phyloP scores from a whole-genome alignment of 805 yeast species.

The Saccharomycopsis oosterbeekiorum region DNA sequence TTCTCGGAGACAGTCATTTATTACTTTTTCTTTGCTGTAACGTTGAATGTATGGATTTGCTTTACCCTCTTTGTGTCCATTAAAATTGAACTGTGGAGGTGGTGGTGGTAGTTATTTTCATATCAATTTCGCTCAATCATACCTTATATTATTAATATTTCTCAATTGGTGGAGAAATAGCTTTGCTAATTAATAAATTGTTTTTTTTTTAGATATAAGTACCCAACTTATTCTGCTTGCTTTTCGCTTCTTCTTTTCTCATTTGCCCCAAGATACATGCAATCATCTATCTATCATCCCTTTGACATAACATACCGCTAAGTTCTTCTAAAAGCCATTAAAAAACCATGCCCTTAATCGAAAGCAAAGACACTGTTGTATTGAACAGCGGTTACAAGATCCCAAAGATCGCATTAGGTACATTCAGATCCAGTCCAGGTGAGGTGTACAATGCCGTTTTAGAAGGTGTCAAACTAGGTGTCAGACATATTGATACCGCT shows the following conservation, averaged over 20 bases:
- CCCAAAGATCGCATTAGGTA: conserved; percentile 39
- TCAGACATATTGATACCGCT: conserved; percentile 58
- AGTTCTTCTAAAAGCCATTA: not conserved
- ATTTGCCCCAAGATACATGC: not conserved
- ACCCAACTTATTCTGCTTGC: not conserved
- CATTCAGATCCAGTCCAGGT: conserved; percentile 34
- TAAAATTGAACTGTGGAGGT: not conserved
- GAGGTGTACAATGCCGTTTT: conserved; percentile 37
- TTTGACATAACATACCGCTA: not conserved
- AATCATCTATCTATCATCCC: not conserved
- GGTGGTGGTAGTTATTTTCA: not conserved
- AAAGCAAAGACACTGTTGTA: conserved; percentile 16
- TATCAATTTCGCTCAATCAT: too few relatives aligned
- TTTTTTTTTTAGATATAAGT: not conserved
- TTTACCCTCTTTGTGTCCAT: not conserved
- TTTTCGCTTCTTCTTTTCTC: not conserved
- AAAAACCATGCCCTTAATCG: conserved; percentile 7
- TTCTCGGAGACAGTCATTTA: not conserved
- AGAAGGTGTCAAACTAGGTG: conserved; percentile 42
- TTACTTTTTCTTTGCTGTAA: not conserved
- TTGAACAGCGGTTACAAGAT: conserved; percentile 22
- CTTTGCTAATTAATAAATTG: not conserved
- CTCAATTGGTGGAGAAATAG: not conserved
- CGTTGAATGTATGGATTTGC: not conserved
- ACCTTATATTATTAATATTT: not conserved